These are phyloP conservation scores for Mycena rosella DNA, from an alignment of 768 basidiomycete genomes.

Conservation along the genomic window DNA sequence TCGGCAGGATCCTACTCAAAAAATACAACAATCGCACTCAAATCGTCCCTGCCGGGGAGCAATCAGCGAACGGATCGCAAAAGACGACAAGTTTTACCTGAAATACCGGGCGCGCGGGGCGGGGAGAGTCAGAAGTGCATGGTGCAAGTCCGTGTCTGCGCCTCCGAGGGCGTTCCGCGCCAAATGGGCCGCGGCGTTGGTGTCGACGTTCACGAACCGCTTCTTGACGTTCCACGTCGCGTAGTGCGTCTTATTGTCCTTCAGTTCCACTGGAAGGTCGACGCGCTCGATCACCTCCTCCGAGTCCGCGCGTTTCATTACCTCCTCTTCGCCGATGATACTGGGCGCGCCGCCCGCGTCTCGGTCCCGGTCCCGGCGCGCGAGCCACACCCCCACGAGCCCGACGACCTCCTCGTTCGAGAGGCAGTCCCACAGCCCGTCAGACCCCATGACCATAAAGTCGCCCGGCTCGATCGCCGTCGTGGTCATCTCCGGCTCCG, in stretches of 20 bases:
- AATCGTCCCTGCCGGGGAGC: no score
- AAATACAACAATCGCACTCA: no score
- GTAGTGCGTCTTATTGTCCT: slow-evolving; percentile 53
- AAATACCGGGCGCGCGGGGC: slow-evolving; percentile 53
- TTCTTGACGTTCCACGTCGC: slow-evolving; percentile 53
- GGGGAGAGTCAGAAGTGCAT: slow-evolving; percentile 54
- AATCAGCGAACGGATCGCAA: no score
- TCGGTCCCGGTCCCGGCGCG: no score
- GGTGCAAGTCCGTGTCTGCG: slow-evolving; percentile 56
- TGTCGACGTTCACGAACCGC: slow-evolving; percentile 54
- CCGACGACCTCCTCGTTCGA: slow-evolving; percentile 68
- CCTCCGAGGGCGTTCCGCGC: slow-evolving; percentile 69
- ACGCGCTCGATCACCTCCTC: slow-evolving; percentile 31
- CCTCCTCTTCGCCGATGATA: no score
- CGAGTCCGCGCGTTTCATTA: not conserved
- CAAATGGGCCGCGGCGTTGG: slow-evolving; percentile 64
- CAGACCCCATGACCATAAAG: slow-evolving; percentile 67
- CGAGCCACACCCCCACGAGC: slow-evolving; percentile 57
- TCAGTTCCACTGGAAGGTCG: slow-evolving; percentile 49
- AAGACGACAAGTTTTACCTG: slow-evolving; percentile 49
- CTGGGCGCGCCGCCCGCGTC: no score
- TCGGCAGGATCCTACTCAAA: no score
- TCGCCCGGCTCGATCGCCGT: slow-evolving; percentile 59
- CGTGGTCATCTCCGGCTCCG: slow-evolving; percentile 64
- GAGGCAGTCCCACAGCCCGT: slow-evolving; percentile 69